A percentile compares a stretch with the other conserved stretches of the same genome.
These are phyloP conservation scores for Trametes sp. DNA, from an alignment of 1,284 basidiomycete genomes.

Conservation along the genomic window DNA sequence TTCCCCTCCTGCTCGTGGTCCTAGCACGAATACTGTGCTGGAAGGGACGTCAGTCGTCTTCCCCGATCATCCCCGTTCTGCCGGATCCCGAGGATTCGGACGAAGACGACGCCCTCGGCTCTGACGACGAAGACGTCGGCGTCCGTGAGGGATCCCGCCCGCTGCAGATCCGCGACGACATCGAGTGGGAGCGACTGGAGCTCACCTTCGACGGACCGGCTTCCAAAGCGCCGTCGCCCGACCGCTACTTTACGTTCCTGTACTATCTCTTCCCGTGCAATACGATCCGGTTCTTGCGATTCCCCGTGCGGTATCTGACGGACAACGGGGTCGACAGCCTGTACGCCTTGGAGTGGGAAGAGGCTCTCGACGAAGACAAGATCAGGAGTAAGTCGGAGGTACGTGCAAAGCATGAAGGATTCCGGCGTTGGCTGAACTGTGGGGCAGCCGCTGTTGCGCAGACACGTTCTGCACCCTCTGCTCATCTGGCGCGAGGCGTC, in stretches of 20 bases:
- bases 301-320: conserved; percentile 68
- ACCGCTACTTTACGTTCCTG: conserved; percentile 76
- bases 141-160: conserved; percentile 46
- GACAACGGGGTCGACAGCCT: conserved; percentile 58
- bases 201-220: conserved; percentile 58
- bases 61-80: conserved; percentile 31
- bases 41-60: conserved; percentile 57
- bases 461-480: conserved; percentile 77
- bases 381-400: conserved; percentile 76
- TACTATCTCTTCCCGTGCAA: conserved; percentile 93
- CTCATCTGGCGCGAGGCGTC: conserved; percentile 71
- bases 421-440: conserved; percentile 2
- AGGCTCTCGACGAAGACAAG: conserved; percentile 72
- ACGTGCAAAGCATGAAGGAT: conserved; percentile 25
- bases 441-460: conserved; percentile 68
- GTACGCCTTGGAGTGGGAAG: conserved; percentile 68
- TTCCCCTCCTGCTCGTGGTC: conserved; percentile 70
- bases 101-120: conserved; percentile 33
- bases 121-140: conserved; percentile 25
- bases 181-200: conserved; percentile 72
- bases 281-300: conserved; percentile 75
- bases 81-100: conserved; percentile 33
- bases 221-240: conserved; percentile 60
- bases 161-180: conserved; percentile 59
- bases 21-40: conserved; percentile 76